These are phyloP conservation scores for Aureobasidium musti DNA, from an alignment of 2,329 filamentous ascomycete genomes.

Conservation along the genomic window DNA sequence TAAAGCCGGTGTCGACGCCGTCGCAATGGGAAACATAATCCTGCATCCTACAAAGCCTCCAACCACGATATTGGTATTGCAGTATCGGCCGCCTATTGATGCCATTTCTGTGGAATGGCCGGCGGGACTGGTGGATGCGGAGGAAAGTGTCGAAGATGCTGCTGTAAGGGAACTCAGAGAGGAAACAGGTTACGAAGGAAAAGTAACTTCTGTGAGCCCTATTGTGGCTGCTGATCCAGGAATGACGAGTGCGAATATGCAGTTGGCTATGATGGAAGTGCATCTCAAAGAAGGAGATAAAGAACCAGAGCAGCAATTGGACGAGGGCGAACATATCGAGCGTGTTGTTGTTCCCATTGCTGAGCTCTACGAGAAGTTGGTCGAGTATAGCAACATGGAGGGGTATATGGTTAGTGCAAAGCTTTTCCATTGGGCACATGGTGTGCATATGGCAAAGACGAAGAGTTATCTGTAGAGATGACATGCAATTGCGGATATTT, in stretches of 20 bases:
- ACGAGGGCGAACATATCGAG: conserved; percentile 64
- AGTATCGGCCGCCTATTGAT: conserved; percentile 61
- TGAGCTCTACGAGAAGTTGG: conserved; percentile 59
- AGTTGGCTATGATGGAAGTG: conserved; percentile 62
- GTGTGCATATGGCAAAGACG: conserved; percentile 49
- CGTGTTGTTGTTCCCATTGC: conserved; percentile 58
- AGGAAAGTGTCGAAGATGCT: conserved; percentile 58
- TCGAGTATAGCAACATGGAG: conserved; percentile 50
- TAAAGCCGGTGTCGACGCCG: conserved; percentile 61
- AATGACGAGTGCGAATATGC: conserved; percentile 41
- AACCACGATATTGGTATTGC: conserved; percentile 58
- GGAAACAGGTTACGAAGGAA: conserved; percentile 64
- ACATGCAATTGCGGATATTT: too few species aligned
- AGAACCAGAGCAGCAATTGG: conserved; percentile 59
- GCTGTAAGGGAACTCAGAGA: conserved; percentile 61
- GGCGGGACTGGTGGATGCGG: conserved; percentile 60
- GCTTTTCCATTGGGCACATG: conserved; percentile 63
- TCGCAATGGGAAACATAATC: conserved; percentile 59
- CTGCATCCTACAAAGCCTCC: conserved; percentile 50
- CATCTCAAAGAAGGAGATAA: conserved; percentile 53
- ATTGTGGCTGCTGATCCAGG: conserved; percentile 64
- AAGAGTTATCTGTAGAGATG: conserved; percentile 9
- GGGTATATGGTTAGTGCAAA: conserved; percentile 59
- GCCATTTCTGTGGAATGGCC: conserved; percentile 62
- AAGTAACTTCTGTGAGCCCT: conserved; percentile 54